Conservation (phyloP, 345 rosid genomes). For the Theobroma cacao region DNA sequence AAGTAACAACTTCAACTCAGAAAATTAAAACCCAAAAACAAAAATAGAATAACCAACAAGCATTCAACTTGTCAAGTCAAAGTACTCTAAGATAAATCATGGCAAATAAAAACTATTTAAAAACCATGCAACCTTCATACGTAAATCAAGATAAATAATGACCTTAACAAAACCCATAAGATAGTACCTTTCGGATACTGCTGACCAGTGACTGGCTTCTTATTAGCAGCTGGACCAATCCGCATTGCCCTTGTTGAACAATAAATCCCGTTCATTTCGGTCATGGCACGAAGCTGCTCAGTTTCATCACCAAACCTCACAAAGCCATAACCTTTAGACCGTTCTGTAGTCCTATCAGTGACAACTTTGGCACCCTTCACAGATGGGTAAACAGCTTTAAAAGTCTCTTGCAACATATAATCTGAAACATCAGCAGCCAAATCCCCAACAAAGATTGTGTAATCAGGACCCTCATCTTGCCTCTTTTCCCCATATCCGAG, state of each 20-base stretch:
- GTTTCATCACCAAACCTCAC: slow-evolving; percentile 81
- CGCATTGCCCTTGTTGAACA: slow-evolving; percentile 69
- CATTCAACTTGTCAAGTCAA: slow-evolving; percentile 31
- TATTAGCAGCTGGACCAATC: neutral
- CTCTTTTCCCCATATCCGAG: slow-evolving; percentile 88
- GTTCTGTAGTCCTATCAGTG: slow-evolving; percentile 83
- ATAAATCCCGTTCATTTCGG: slow-evolving; percentile 84
- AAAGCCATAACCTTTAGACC: slow-evolving; percentile 96
- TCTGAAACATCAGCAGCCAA: slow-evolving; percentile 93
- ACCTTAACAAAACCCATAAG: neutral
- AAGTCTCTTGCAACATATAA: slow-evolving; percentile 68
- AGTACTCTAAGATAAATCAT: slow-evolving; percentile 4
- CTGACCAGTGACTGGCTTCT: neutral
- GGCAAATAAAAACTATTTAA: neutral
- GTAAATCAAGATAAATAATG: slow-evolving; percentile 3
- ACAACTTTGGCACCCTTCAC: slow-evolving; percentile 92
- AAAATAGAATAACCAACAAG: slow-evolving; percentile 7
- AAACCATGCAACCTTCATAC: slow-evolving; percentile 7
- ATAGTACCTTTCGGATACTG: slow-evolving; percentile 17
- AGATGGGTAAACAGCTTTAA: slow-evolving; percentile 56
- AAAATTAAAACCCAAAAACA: neutral
- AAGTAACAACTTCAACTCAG: slow-evolving; percentile 20
- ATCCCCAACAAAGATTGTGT: slow-evolving; percentile 89
- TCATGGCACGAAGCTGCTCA: slow-evolving; percentile 85
- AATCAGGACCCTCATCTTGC: slow-evolving; percentile 78